phyloP scores from a whole-genome alignment of 164 flowering plant genomes.

The Magnolia kwangsiensis region DNA sequence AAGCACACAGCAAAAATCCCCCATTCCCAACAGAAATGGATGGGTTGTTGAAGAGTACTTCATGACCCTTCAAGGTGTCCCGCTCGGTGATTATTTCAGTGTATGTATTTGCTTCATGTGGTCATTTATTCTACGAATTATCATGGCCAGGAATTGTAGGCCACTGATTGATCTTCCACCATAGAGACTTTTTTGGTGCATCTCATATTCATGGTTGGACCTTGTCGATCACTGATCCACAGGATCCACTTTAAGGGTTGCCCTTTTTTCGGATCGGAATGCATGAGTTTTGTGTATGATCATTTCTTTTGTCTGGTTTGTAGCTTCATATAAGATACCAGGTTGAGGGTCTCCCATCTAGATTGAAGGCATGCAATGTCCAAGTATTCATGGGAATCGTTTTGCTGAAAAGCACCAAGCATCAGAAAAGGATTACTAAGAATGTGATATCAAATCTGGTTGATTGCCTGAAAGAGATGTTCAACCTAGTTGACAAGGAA shows the following conservation, averaged over 20 bases:
- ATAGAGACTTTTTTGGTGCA: too few species aligned
- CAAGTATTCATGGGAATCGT: too few species aligned
- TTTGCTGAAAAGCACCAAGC: too few species aligned
- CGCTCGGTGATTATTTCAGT: slow-evolving; percentile 79
- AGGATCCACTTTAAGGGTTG: too few species aligned
- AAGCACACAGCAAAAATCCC: slow-evolving; percentile 75
- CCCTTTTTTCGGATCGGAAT: too few species aligned
- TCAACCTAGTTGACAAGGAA: slow-evolving; percentile 61
- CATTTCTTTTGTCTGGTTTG: neutral
- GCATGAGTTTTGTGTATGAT: too few species aligned
- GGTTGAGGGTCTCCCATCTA: too few species aligned
- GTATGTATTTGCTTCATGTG: slow-evolving; percentile 33
- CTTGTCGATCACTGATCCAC: too few species aligned
- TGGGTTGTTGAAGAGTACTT: slow-evolving; percentile 91
- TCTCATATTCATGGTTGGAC: too few species aligned
- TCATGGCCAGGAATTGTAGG: neutral
- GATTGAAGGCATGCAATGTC: too few species aligned
- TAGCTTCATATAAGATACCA: too few species aligned
- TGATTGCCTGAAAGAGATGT: slow-evolving; percentile 61
- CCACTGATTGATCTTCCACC: too few species aligned
- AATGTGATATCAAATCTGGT: slow-evolving; percentile 60
- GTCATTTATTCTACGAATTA: neutral
- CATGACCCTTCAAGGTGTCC: slow-evolving; percentile 81
- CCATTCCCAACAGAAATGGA: slow-evolving; percentile 53
- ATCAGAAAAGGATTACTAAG: slow-evolving; percentile 72